phyloP scores from a whole-genome alignment of 768 basidiomycete species.

The Phaffia australis region DNA sequence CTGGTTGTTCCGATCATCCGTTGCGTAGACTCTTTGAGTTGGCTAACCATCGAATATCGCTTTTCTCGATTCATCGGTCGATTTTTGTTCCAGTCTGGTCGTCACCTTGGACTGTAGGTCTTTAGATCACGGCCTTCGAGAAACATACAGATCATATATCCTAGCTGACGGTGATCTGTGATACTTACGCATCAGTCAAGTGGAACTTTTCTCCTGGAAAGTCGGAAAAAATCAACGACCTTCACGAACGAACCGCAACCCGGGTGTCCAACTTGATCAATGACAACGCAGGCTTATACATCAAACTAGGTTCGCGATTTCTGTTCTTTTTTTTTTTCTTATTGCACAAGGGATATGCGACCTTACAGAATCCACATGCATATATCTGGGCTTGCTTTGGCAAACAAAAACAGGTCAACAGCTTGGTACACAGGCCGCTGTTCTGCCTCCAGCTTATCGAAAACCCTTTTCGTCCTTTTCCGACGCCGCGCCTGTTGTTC shows the following conservation, averaged over 20 bases:
- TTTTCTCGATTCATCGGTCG: too few relatives aligned
- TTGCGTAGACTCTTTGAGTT: too few relatives aligned
- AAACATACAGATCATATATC: not conserved
- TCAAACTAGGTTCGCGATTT: conserved; percentile 54
- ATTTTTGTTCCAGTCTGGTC: not conserved
- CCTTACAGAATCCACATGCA: too few relatives aligned
- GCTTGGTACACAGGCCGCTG: conserved; percentile 71
- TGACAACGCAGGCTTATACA: conserved; percentile 59
- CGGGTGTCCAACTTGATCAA: conserved; percentile 62
- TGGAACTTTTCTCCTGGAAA: conserved; percentile 63
- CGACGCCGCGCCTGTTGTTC: conserved; percentile 74
- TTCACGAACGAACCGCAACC: conserved; percentile 75
- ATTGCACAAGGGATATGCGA: too few relatives aligned
- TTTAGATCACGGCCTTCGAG: too few relatives aligned
- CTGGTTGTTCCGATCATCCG: too few relatives aligned
- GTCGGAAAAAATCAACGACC: conserved; percentile 58
- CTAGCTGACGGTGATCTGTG: not conserved
- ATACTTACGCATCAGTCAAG: conserved; percentile 56
- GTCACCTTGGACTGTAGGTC: conserved; percentile 22
- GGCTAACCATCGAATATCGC: too few relatives aligned
- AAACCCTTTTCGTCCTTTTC: conserved; percentile 71
- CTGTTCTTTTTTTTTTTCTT: not conserved
- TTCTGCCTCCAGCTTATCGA: conserved; percentile 73
- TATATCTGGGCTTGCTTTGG: too few relatives aligned
- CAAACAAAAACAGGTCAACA: conserved; percentile 46